A percentile compares a stretch with the other conserved stretches of the same genome.
These are phyloP conservation scores for Suaeda aralocaspica DNA, from an alignment of 148 eudicot species.

Conservation along the genomic window DNA sequence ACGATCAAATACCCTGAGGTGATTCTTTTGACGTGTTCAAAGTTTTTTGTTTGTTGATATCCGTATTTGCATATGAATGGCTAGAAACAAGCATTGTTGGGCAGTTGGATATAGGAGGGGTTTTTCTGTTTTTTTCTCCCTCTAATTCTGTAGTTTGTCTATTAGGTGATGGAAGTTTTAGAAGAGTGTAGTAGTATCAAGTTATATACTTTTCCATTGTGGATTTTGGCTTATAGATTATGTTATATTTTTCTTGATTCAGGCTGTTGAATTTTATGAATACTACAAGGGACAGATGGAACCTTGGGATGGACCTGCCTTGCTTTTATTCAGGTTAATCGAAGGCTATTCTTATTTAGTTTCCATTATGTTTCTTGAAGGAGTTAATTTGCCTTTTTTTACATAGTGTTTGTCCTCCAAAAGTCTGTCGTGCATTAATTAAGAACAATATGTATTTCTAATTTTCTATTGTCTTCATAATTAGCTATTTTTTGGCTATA, in stretches of 20 bases:
- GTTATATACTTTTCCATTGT: not conserved
- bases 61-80: not conserved
- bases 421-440: not conserved
- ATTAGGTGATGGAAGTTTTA: no score
- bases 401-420: conserved; percentile 1
- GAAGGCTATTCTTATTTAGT: not conserved
- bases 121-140: no score
- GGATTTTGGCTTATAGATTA: conserved; percentile 15
- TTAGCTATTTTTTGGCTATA: no score
- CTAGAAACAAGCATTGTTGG: not conserved
- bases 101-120: not conserved
- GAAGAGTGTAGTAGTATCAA: no score
- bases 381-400: not conserved
- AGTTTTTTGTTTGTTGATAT: conserved; percentile 7
- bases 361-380: not conserved
- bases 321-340: conserved; percentile 88
- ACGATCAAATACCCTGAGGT: conserved; percentile 95
- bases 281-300: conserved; percentile 99
- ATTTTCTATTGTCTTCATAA: no score
- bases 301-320: conserved; percentile 99
- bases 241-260: conserved; percentile 15
- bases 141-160: no score
- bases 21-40: conserved; percentile 1
- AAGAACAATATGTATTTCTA: no score
- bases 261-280: conserved; percentile 87